Conservation (phyloP, 2,329 filamentous ascomycete species). For the Fusarium tricinctum region DNA sequence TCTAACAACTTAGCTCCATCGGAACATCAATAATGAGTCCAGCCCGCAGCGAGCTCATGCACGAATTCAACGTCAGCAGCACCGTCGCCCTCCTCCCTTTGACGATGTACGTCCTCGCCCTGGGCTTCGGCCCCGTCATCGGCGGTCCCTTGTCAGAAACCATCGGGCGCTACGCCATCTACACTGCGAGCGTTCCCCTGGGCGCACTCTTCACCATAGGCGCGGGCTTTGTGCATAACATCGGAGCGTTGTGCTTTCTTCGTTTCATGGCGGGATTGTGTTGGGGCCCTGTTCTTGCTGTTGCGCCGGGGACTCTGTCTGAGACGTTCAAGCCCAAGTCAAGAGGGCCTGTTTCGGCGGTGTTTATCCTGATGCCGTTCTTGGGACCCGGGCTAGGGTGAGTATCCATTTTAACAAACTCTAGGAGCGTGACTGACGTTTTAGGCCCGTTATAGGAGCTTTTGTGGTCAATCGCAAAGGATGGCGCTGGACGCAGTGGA, state of each 20-base stretch:
- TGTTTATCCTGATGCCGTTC: conserved; percentile 67
- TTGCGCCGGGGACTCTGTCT: conserved; percentile 64
- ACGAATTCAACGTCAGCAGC: conserved; percentile 66
- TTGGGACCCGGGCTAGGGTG: conserved; percentile 67
- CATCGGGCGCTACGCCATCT: conserved; percentile 68
- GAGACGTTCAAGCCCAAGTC: conserved; percentile 63
- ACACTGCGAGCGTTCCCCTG: conserved; percentile 60
- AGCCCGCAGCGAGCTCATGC: conserved; percentile 57
- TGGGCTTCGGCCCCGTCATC: conserved; percentile 71
- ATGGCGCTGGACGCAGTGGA: conserved; percentile 70
- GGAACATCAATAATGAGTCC: conserved; percentile 38
- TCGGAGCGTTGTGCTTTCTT: conserved; percentile 65
- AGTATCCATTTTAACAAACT: conserved; percentile 28
- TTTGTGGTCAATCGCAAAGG: conserved; percentile 61
- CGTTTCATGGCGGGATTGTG: conserved; percentile 70
- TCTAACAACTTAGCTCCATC: conserved; percentile 25
- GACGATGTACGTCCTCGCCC: conserved; percentile 71
- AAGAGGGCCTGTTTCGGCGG: conserved; percentile 59
- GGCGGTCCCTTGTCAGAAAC: conserved; percentile 72
- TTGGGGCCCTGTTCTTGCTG: conserved; percentile 63
- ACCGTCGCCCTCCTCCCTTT: conserved; percentile 71
- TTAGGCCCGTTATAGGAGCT: conserved; percentile 63
- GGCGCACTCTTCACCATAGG: conserved; percentile 70
- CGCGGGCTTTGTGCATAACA: conserved; percentile 64
- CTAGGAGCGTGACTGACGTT: background rate